Evolutionary conservation across 176 grass and related monocot genomes (phyloP), one percentile per base, ranked within the genome.

Genomic region (Oryza nivara): DNA sequence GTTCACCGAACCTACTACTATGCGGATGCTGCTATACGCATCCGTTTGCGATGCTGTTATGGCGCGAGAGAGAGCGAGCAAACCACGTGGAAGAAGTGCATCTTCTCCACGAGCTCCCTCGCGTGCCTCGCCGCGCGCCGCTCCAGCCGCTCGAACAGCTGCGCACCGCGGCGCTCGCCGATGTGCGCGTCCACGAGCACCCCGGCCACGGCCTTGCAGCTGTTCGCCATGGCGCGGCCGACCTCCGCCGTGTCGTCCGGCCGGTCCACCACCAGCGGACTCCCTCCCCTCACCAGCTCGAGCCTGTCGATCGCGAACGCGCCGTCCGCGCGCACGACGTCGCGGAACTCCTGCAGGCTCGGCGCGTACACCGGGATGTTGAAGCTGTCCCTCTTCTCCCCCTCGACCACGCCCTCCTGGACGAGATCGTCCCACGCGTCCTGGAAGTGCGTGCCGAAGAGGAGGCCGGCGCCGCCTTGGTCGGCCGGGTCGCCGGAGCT

Each of bases 281-380:
- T 58, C 28, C 71, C 60, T 34, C 35, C 65, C 9, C 56, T 73
- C 43, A 47, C 35, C 28, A 88, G 68, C 72, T 88, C 86, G 16
- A 88, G 70, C 13, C 74, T 68, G 15, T 69, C 71, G 45, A 88
- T 75, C 79, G 38, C 52, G 28, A 82, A 88, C 17, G 49, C 25
- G 19, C 70, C 46, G 20, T 77, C 19, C 2, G 6, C 32, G 15
- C 82, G 63, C 23, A 83, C 68, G 19, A 38, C 79, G 30, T 74
- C 36, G 60, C 30, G 67, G 13, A 88, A 54, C 79, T 88, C 86
- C 40, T 77, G 60, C 5, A 43, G 38, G 63, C 72, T 88, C 44
- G 74, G 67, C 34, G 68, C 76, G 73, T 88, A 88, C 9, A 70
- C 68, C 17, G 86, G 86, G 30, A 88, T 77, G 45, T 88, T 88